Evolutionary conservation across 495 filamentous ascomycete genomes (phyloP), one percentile per base, ranked within the genome.

Genomic region (Penicillium bovifimosum): DNA sequence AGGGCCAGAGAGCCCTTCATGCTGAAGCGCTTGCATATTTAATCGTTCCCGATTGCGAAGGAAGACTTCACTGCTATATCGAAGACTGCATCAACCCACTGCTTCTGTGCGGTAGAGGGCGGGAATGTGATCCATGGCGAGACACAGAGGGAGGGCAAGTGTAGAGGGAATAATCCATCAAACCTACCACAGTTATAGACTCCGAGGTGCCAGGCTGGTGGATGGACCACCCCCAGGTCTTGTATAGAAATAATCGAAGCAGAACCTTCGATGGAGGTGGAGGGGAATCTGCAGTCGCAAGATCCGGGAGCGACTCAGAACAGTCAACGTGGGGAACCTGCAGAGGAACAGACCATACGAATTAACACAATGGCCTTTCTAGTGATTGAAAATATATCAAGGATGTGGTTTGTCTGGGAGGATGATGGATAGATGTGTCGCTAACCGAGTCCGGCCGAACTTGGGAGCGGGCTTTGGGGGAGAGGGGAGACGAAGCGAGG

Each of bases 181-280:
- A 67, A 73, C 71, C 69, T 73, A 73, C 70, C 71, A 71, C 66
- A 66, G 64, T 59, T 62, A 62, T 62, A 53, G 59, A 53, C 54
- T 50, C 57, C 61, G 54, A 64, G 44, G 44, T 49, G 53, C 38
- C 54, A 56, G 58, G 59, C 43, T 54, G 52, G 59, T 65, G 67
- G 70, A 68, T 69, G 62, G 63, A 62, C 63, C 67, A 69, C 68
- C 61, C 56, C 63, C 64, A 65, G 68, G 59, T 62, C 67, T 56
- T 58, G 54, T 58, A 56, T 50, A 52, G 52, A 52, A 59, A 63
- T 41, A 38, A 47, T 66, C 32, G 67, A 64, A 47, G 59, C 56
- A 70, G 53, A 67, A 63, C 64, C 61, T 67, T 66, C 59, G 68
- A 65, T 68, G 67, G 66, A 56, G 63, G 53, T 60, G 60, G 63